Evolutionary conservation across 306 rosid genomes (phyloP), one percentile per base, ranked within the genome.

Genomic region (Cicer bijugum): DNA sequence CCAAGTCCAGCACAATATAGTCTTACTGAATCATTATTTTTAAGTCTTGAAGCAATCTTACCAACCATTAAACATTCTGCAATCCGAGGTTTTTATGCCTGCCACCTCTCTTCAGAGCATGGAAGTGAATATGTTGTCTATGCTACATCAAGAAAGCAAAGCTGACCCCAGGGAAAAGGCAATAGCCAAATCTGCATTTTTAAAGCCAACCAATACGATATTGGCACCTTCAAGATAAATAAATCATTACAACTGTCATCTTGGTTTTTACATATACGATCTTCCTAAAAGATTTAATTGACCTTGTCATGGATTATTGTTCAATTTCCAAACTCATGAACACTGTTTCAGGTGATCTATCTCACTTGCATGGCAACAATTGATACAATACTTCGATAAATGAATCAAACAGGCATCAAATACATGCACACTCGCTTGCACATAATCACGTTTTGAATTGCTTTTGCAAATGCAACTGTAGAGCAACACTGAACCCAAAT

Each of bases 161-260:
- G 96, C 92, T 80, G 99, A 85, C 90, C 97, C 96, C 97, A 82
- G 85, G 93, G 87, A 84, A 90, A 91, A 90, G 94, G 88, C 86
- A 95, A 87, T 84, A 81, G 93, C 92, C 96, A 88, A 89, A 95
- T 95, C 99, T 95, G 99, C 99, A 91, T 70, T 91, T 95, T 95
- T 95, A 91, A 91, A 95, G 93, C 93, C 99, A 95, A 87, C 97
- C 97, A 91, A 90, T 92, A 85, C 96, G 90, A 91, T 82, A 90
- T 95, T 77, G 97, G 97, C 96, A 95, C 93, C 97, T 93, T 91
- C 88, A 91, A 85, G 85, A 90, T 79, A 90, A 92, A 91, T 75
- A 95, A 91, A 89, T 86, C 86, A 91, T 86, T 91, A 89, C 89
- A 95, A 95, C 99, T 92, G 97, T 86, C 89, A 95, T 88, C 92